Base-by-base conservation (phyloP, 169 alveolate genomes). In the Fabrea salina region DNA sequence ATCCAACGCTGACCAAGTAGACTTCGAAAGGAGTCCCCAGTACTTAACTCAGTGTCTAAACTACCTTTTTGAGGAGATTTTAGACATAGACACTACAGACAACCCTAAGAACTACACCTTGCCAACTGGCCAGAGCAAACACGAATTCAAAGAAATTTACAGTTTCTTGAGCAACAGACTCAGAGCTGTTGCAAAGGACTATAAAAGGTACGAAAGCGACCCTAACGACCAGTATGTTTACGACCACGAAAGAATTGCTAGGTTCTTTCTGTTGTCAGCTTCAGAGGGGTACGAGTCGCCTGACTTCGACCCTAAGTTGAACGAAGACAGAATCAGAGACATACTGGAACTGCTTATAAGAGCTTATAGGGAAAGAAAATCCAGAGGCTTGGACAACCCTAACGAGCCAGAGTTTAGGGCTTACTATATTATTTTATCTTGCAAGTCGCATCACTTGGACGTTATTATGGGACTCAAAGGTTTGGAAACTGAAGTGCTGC, bases 101-200 rank as follows among this genome's bases (percentile, higher is more conserved):
- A 61, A 61, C 50, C 74, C 74, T 16, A 7, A 8, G 11, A 35
- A 30, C 25, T 61, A 33, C 32, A 13, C n/a, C 11, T 61, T 32
- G 11, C 74, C 43, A 32, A 25, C 16, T 8, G 49, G 39, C 50
- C 11, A 16, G n/a, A 11, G 1, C 16, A 32, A 11, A 13, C 74
- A 61, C 39, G 8, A 16, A 16, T 61, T 33, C 25, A 13, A 22
- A 22, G 50, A 22, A 33, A 61, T 61, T 35, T 61, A 61, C 74
- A 25, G 19, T 27, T 61, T 61, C 32, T 7, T 61, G 0, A n/a
- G 16, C 3, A 51, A 61, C 32, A 16, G 74, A 8, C 0, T 37
- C 25, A 13, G 74, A 33, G 74, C 74, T 32, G 50, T 61, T 13
- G 74, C 50, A 13, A 61, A 61, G 25, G 74, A 61, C 50, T 61